Conservation (phyloP, 257 asterid genomes). For the Leptodermis oblonga region DNA sequence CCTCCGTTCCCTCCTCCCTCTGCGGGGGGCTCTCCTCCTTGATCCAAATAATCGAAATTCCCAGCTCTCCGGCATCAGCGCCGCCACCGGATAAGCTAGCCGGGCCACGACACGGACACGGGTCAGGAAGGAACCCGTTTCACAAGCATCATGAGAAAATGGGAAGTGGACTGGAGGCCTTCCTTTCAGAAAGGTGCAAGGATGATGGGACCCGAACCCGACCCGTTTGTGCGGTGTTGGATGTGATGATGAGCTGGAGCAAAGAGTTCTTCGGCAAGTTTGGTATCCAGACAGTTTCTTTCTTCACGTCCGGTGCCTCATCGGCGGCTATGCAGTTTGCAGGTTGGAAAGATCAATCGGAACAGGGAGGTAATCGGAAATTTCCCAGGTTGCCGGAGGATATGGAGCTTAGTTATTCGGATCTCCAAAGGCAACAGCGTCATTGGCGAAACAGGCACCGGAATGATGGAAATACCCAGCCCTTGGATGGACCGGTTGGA, state of each 20-base stretch:
- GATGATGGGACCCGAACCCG: constrained; percentile 23
- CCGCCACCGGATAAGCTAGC: constrained; percentile 8
- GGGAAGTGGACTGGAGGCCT: constrained; percentile 44
- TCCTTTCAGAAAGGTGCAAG: constrained; percentile 29
- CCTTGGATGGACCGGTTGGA: constrained; percentile 5
- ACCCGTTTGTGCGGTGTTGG: constrained; percentile 57
- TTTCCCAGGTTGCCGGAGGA: constrained; percentile 47
- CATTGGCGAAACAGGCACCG: not conserved
- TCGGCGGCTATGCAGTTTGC: constrained; percentile 60
- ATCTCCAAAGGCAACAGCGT: constrained; percentile 29
- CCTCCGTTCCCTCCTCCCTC: constrained; percentile 39
- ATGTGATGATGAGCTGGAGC: constrained; percentile 76
- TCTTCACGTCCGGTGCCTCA: constrained; percentile 65
- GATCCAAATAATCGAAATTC: constrained; percentile 23
- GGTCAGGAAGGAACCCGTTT: constrained; percentile 8
- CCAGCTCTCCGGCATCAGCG: constrained; percentile 26
- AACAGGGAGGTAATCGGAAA: constrained; percentile 31
- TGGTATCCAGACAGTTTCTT: constrained; percentile 39
- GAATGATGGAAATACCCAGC: constrained; percentile 6
- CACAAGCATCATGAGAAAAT: constrained; percentile 26
- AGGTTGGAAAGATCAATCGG: constrained; percentile 47
- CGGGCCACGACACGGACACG: constrained; percentile 6
- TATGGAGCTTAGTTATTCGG: constrained; percentile 41
- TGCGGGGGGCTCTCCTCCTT: constrained; percentile 16
- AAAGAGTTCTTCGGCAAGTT: constrained; percentile 43